Evolutionary conservation across 768 basidiomycete species (phyloP).

Genomic region (Lentinula raphanica): DNA sequence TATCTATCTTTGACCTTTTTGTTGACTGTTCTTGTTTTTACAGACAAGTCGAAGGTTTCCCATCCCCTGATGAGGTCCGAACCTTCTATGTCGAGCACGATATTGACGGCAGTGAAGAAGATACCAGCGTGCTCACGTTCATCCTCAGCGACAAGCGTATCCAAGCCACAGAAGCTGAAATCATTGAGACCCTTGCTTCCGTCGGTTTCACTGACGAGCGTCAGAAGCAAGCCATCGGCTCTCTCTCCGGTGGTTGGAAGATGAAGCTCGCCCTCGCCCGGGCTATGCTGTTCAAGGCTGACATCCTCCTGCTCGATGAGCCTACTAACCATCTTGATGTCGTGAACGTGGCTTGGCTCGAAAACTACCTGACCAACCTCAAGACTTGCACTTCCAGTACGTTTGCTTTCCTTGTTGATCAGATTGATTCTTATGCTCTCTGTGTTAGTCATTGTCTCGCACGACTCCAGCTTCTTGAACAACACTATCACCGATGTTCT

Average conservation of each 20-base stretch:
- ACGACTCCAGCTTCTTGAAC: slow-evolving; percentile 97
- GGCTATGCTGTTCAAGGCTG: slow-evolving; percentile 97
- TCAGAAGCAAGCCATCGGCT: slow-evolving; percentile 81
- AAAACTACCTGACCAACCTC: slow-evolving; percentile 84
- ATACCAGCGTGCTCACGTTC: slow-evolving; percentile 86
- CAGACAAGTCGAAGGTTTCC: slow-evolving; percentile 95
- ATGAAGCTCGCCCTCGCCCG: slow-evolving; percentile 98
- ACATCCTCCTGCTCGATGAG: slow-evolving; percentile 94
- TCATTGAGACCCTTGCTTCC: slow-evolving; percentile 75
- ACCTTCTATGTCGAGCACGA: slow-evolving; percentile 99
- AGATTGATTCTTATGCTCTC: slow-evolving; percentile 11
- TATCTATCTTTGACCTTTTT: slow-evolving; percentile 15
- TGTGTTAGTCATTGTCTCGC: slow-evolving; percentile 86
- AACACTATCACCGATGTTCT: slow-evolving; percentile 97
- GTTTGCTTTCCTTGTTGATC: slow-evolving; percentile 20
- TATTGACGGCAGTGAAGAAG: slow-evolving; percentile 92
- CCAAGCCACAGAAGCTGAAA: slow-evolving; percentile 60
- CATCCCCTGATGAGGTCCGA: slow-evolving; percentile 92
- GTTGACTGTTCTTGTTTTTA: slow-evolving; percentile 24
- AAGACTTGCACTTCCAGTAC: slow-evolving; percentile 88
- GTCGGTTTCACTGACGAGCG: slow-evolving; percentile 91
- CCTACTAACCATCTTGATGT: slow-evolving; percentile 97
- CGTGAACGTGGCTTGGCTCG: slow-evolving; percentile 96
- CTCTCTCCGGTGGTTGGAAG: slow-evolving; percentile 98
- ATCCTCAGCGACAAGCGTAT: slow-evolving; percentile 84